phyloP scores from a whole-genome alignment of 495 filamentous ascomycete species.

The Lophiotrema nucula region DNA sequence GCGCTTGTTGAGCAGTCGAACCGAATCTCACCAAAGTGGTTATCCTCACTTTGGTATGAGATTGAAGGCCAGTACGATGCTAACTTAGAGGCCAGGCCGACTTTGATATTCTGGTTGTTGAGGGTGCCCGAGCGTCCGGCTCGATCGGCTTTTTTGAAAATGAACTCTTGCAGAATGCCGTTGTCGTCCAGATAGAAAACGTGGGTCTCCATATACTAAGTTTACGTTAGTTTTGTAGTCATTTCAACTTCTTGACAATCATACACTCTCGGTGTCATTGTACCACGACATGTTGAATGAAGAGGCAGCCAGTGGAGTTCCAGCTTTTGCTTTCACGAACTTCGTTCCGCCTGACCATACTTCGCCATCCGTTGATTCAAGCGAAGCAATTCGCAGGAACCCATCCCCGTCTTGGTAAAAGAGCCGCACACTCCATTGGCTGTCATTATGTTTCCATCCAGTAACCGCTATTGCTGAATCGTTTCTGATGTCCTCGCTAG shows the following conservation, averaged over 20 bases:
- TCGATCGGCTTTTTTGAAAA: neutral
- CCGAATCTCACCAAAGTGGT: neutral
- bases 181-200: slow-evolving; percentile 4
- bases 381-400: neutral
- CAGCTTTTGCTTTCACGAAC: slow-evolving; percentile 3
- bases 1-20: neutral
- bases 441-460: neutral
- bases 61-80: neutral
- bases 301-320: neutral
- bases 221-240: neutral
- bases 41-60: neutral
- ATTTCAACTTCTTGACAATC: neutral
- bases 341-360: neutral
- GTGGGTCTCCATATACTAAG: neutral
- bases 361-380: neutral
- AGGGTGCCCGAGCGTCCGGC: neutral
- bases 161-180: neutral
- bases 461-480: neutral
- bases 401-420: slow-evolving; percentile 2
- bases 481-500: neutral
- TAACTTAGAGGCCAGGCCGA: neutral
- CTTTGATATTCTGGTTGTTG: neutral
- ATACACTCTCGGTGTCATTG: neutral
- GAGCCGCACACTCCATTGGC: neutral
- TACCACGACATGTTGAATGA: neutral